Conservation (phyloP, 1,284 basidiomycete species). For the Leccinum brunneo-olivaceum region DNA sequence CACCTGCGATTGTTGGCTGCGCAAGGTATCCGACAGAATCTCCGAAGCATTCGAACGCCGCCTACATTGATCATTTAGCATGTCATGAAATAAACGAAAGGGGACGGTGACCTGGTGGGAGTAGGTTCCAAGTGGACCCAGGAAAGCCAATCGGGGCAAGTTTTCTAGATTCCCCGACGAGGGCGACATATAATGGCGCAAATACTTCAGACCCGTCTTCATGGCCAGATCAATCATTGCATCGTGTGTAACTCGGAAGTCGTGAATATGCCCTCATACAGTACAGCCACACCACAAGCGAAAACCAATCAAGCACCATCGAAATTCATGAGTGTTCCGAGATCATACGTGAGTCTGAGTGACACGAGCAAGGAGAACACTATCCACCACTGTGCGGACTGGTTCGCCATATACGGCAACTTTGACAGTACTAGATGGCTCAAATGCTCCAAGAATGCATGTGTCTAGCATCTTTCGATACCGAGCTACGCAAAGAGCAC, state of each 20-base stretch:
- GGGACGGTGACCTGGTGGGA: constrained; percentile 56
- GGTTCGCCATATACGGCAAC: constrained; percentile 9
- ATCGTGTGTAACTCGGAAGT: background rate
- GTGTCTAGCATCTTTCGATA: constrained; percentile 58
- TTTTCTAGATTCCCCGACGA: constrained; percentile 8
- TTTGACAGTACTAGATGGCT: constrained; percentile 16
- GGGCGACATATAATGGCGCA: constrained; percentile 7
- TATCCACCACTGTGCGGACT: constrained; percentile 8
- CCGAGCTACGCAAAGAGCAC: constrained; percentile 35
- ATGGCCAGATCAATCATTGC: constrained; percentile 8
- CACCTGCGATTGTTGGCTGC: constrained; percentile 51
- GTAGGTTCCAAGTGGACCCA: constrained; percentile 72
- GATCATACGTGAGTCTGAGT: constrained; percentile 13
- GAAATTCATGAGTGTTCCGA: constrained; percentile 13
- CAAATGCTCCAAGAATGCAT: constrained; percentile 29
- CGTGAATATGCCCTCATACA: too few relatives aligned
- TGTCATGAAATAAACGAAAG: background rate
- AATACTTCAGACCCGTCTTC: constrained; percentile 3
- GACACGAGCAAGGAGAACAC: constrained; percentile 11
- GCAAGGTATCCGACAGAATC: constrained; percentile 45
- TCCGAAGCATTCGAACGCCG: constrained; percentile 53
- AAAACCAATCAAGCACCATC: constrained; percentile 6
- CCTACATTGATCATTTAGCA: constrained; percentile 35
- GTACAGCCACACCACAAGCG: background rate
- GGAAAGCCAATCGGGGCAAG: constrained; percentile 38